phyloP scores from a whole-genome alignment of 2,329 filamentous ascomycete genomes.

The Chaetomiaceae sp. region DNA sequence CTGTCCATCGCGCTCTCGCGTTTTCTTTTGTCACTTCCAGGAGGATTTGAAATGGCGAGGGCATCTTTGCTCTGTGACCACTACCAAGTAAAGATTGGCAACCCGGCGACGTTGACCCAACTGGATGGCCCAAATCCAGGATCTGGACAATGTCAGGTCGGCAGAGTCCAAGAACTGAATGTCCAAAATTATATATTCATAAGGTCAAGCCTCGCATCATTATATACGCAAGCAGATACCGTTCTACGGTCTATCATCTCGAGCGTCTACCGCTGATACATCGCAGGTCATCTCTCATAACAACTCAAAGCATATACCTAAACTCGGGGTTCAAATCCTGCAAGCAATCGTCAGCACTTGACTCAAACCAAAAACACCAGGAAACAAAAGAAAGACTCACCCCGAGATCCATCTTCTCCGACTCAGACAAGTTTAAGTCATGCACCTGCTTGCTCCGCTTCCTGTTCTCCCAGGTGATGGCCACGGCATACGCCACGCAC shows the following conservation, averaged over 20 bases:
- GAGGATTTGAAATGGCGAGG: too few relatives aligned
- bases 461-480: conserved; percentile 57
- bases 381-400: conserved; percentile 27
- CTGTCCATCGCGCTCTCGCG: too few relatives aligned
- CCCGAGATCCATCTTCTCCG: conserved; percentile 38
- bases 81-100: too few relatives aligned
- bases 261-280: background rate
- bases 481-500: conserved; percentile 55
- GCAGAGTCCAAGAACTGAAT: too few relatives aligned
- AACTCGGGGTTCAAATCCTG: conserved; percentile 35
- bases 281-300: background rate
- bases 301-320: conserved; percentile 32
- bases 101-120: too few relatives aligned
- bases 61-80: too few relatives aligned
- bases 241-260: background rate
- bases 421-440: conserved; percentile 29
- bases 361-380: background rate
- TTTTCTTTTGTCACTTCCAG: too few relatives aligned
- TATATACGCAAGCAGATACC: too few relatives aligned
- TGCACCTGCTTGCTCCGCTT: conserved; percentile 43
- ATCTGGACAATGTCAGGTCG: too few relatives aligned
- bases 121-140: too few relatives aligned
- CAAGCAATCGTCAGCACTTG: background rate
- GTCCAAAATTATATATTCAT: too few relatives aligned
- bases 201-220: too few relatives aligned